phyloP scores from a whole-genome alignment of 768 basidiomycete genomes.

The Tylopilus vinaceipallidus region DNA sequence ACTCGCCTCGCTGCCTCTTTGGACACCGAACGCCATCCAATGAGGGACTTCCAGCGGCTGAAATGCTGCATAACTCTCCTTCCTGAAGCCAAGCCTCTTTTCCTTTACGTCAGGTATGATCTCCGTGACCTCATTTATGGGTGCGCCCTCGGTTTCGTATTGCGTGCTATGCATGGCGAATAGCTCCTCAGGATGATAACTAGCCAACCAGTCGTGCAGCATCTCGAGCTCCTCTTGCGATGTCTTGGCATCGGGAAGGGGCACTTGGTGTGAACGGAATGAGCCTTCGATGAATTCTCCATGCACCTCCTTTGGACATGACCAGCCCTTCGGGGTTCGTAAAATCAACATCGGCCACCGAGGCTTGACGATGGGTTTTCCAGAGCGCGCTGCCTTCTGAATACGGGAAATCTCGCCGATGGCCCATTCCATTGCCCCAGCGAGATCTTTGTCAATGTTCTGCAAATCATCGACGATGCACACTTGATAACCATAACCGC shows the following conservation, averaged over 20 bases:
- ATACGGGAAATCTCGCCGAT: conserved; percentile 70
- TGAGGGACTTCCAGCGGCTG: conserved; percentile 59
- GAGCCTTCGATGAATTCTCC: conserved; percentile 80
- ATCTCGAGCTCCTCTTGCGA: conserved; percentile 58
- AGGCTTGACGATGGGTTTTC: conserved; percentile 81
- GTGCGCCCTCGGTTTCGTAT: conserved; percentile 41
- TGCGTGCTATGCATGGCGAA: conserved; percentile 39
- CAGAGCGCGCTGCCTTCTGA: conserved; percentile 73
- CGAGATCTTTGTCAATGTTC: conserved; percentile 75
- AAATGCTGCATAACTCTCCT: conserved; percentile 65
- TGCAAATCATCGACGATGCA: conserved; percentile 70
- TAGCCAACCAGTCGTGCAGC: conserved; percentile 71
- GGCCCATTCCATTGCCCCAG: conserved; percentile 82
- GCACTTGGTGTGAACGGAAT: conserved; percentile 87
- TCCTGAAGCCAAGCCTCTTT: conserved; percentile 67
- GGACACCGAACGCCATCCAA: conserved; percentile 55
- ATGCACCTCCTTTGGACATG: conserved; percentile 62
- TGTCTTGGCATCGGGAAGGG: conserved; percentile 70
- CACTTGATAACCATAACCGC: conserved; percentile 87
- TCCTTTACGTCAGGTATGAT: conserved; percentile 54
- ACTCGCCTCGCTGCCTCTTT: conserved; percentile 60
- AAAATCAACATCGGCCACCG: conserved; percentile 87
- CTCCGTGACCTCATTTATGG: conserved; percentile 53
- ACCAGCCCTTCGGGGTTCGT: conserved; percentile 81
- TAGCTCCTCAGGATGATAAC: conserved; percentile 67